Evolutionary conservation across 352 stramenopile genomes (phyloP).

Genomic region (Globisporangium nodosum): DNA sequence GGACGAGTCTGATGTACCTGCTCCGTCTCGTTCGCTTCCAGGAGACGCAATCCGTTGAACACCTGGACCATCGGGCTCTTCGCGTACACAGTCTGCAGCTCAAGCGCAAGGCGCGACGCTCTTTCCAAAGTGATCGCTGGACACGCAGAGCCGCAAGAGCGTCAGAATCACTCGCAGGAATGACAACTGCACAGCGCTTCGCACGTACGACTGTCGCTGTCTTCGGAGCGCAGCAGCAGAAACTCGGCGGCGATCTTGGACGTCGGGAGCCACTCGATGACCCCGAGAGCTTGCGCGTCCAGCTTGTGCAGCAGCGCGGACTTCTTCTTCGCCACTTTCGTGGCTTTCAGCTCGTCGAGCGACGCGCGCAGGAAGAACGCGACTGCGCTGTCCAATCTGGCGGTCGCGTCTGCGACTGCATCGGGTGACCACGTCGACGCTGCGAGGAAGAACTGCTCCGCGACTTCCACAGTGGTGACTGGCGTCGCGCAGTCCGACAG

Average conservation of each 20-base stretch:
- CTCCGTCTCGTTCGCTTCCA: conserved; percentile 20
- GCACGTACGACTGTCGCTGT: conserved; percentile 59
- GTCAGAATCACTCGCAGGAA: background rate
- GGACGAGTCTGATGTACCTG: conserved; percentile 16
- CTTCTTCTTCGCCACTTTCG: conserved; percentile 25
- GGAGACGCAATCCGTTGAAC: conserved; percentile 27
- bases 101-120: conserved; percentile 21
- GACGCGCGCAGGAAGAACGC: conserved; percentile 72
- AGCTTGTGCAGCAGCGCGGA: conserved; percentile 28
- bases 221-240: conserved; percentile 66
- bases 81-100: conserved; percentile 20
- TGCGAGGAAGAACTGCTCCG: conserved; percentile 43
- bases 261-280: conserved; percentile 54
- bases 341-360: conserved; percentile 43
- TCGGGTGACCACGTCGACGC: conserved; percentile 16
- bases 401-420: conserved; percentile 13
- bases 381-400: conserved; percentile 41
- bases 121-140: conserved; percentile 31
- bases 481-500: conserved; percentile 36
- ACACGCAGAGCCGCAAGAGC: background rate
- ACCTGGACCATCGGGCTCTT: conserved; percentile 51
- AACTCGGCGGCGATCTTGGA: conserved; percentile 61
- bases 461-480: conserved; percentile 31
- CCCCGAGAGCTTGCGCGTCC: conserved; percentile 36
- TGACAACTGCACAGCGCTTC: background rate